Evolutionary conservation across 2,329 filamentous ascomycete species (phyloP), one percentile per base, ranked within the genome.

Genomic region (Trichoderma sp.): DNA sequence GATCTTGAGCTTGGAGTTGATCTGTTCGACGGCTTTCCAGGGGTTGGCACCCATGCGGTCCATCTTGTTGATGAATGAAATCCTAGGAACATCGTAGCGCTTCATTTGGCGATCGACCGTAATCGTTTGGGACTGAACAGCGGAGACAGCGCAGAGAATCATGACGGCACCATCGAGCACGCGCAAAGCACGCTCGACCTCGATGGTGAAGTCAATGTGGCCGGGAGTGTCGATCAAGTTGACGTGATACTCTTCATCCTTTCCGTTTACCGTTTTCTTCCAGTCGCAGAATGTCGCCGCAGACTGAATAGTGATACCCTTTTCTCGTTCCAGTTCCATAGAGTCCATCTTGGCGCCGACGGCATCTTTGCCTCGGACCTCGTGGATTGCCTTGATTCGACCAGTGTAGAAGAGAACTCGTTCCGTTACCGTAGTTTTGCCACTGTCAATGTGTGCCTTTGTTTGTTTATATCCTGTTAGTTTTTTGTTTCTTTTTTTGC

Each of bases 1-100:
- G 71, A 98, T 93, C 86, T 95, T 95, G 77, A 99, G 91, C 87
- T 99, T 99, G 81, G 92, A 91, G 87, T 98, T 98, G 88, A 99
- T 98, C 86, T 98, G 95, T 56, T 99, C 96, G 75, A 99, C 92
- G 9, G 95, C 95, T 86, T 97, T 98, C 91, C 95, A 99, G 9
- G 97, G 97, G 83, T 99, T 98, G 78, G 97, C 94, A 76, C 97
- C 97, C 93, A 98, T 98, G 79, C 97, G 93, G 83, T 99, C 97
- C 96, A 99, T 98, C 89, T 99, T 99, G 88, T 99, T 99, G 83
- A 99, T 92, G 82, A 99, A 99, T 73, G 94, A 97, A 84, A 99
- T 92, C 80, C 97, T 91, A 77, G 97, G 97, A 77, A 99, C 93
- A 83, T 98, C 96, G 89, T 99, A 99, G 80, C 97, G 92, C 88